Base-by-base conservation (phyloP, 1,284 basidiomycete genomes). In the Fomes fomentarius region DNA sequence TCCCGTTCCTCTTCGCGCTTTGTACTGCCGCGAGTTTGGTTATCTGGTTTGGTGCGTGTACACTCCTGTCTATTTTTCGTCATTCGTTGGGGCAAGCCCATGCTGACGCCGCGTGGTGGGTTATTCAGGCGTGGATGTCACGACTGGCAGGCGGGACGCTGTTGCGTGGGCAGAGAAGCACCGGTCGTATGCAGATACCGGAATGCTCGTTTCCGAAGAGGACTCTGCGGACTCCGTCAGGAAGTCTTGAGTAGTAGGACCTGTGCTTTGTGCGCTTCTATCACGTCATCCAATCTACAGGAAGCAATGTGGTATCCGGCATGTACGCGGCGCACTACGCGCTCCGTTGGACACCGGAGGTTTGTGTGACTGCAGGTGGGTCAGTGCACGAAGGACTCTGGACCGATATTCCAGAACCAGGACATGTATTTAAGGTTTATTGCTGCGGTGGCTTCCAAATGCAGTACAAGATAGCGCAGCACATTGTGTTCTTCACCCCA, bases 1-100 rank as follows among this genome's bases (percentile, higher is more conserved):
- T 93, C 69, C 89, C 90, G 3, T 93, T 94, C 75, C 74, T 94
- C 9, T 90, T 94, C 59, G 85, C 84, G 30, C 71, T 93, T 7
- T 90, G 89, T 59, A 66, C 75, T 1, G 71, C 75, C 24, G 87
- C 89, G 5, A 84, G 84, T 41, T 39, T 90, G 35, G 77, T 85
- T 5, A 89, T 93, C 53, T 89, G 90, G 79, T 85, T 89, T 64
- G 81, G 67, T 69, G 37, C 34, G 67, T 63, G n/a, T 4, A 26
- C 12, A 8, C 19, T 24, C 15, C 33, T 2, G 37, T 45, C 34
- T 15, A 21, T 34, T 12, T 7, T 15, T 3, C 17, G 9, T 19
- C 4, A 39, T 39, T 30, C 28, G 33, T 6, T 33, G 19, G 37
- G 19, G 4, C 22, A 21, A 15, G 34, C 14, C 3, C n/a, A n/a